Evolutionary conservation across 306 rosid species (phyloP), one percentile per base, ranked within the genome.

Genomic region (Argentina anserina): DNA sequence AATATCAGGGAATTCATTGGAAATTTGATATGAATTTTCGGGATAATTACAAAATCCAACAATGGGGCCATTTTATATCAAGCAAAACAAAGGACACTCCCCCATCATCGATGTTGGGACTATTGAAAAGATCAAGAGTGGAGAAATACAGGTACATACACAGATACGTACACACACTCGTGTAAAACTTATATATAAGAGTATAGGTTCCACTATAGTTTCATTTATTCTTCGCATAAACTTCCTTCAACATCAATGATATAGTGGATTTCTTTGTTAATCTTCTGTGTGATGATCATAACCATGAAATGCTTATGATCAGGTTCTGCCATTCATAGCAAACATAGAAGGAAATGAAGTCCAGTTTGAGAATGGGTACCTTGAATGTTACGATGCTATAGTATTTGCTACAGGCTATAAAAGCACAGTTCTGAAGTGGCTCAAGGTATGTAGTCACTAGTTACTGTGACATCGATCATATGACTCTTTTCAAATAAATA

Each of bases 331-430:
- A 36, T 50, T 40, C 40, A 76, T 89, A 42, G 3, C 6, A 36
- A 87, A 40, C 42, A 81, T 87, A 17, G 76, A 86, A 65, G 78
- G 80, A 21, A 75, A 72, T 11, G 69, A 59, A 26, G 80, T 87
- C 26, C 12, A 49, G 0, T 92, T 92, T 42, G 80, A 14, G 53
- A 76, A 84, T 59, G 76, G 79, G 1, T 37, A 3, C 17, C 78
- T 55, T 25, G 72, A 78, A 7, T 73, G 72, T 15, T 89, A 86
- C 49, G 90, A 89, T 50, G 89, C 49, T 0, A 87, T 92, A 10
- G 75, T 87, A 2, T 86, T 91, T 45, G 89, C 91, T 4, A 91
- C 97, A 15, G 93, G 96, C 41, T 91, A 84, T 39, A 83, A 17
- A 81, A 87, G 90, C 41, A 29, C 23, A 9, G 89, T 87, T 13